Evolutionary conservation across 352 stramenopile genomes (phyloP), one percentile per base, ranked within the genome.

Genomic region (Pythium guiyangense): DNA sequence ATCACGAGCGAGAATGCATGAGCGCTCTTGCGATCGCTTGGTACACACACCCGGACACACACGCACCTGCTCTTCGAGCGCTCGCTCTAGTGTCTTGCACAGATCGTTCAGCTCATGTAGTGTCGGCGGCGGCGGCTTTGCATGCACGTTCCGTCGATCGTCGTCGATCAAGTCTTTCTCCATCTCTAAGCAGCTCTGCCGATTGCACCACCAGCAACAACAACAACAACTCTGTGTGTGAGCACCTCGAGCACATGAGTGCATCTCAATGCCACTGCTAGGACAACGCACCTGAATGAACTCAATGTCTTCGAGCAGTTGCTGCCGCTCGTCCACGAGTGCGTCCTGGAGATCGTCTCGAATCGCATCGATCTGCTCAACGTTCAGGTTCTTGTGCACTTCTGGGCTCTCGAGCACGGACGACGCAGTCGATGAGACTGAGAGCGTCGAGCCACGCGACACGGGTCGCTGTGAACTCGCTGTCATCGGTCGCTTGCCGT

Each of bases 81-180:
- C 75, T 58, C 79, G 76, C 60, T 93, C 83, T 6, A 93, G 60
- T 6, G 62, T 71, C 25, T 70, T 76, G 18, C 70, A 63, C 20
- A 93, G 66, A 22, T 84, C 70, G 1, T 77, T 73, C n/a, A 93
- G 69, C 35, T 91, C 79, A 20, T 76, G 77, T 3, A 91, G 49
- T 2, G 83, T 75, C 17, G 83, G 83, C n/a, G 73, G 70, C 12
- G 74, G 59, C 8, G 40, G 42, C 9, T 74, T 74, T 1, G 57
- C 61, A 1, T 26, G 12, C 31, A 86, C 69, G 35, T 79, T 74
- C 25, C 74, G 64, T 47, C 73, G 69, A 46, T 93, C 83, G 25
- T 90, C 80, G 37, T 91, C 80, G 25, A 93, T 80, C 17, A 93
- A 64, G 57, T 91, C 83, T 48, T 93, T 78, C 51, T 93, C 83